Conservation (phyloP, 2,329 filamentous ascomycete species). For the Diaporthe sp. region DNA sequence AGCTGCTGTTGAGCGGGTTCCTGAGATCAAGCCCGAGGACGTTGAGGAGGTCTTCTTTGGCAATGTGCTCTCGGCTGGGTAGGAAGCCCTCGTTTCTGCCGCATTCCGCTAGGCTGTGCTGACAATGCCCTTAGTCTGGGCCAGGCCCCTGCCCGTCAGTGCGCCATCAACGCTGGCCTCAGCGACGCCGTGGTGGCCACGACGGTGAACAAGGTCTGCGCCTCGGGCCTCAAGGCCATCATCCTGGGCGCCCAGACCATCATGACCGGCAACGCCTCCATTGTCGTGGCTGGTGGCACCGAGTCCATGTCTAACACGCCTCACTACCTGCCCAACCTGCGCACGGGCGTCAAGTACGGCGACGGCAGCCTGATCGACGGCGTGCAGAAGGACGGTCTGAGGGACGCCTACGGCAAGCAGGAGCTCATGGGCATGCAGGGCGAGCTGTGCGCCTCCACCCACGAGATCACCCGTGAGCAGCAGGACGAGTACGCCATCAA, state of each 20-base stretch:
- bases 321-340: constrained; percentile 91
- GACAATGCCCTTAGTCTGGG: constrained; percentile 74
- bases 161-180: constrained; percentile 89
- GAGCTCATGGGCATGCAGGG: constrained; percentile 96
- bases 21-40: constrained; percentile 87
- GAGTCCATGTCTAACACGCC: constrained; percentile 99
- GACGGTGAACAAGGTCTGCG: constrained; percentile 99
- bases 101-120: constrained; percentile 15
- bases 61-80: constrained; percentile 98
- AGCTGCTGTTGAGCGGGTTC: constrained; percentile 86
- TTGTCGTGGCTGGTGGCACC: constrained; percentile 93
- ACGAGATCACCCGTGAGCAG: constrained; percentile 83
- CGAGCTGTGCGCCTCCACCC: constrained; percentile 91
- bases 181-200: constrained; percentile 84
- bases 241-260: constrained; percentile 97
- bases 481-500: constrained; percentile 97
- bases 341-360: constrained; percentile 93
- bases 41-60: constrained; percentile 98
- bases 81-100: constrained; percentile 49
- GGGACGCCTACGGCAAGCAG: constrained; percentile 90
- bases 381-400: constrained; percentile 93
- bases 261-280: constrained; percentile 92
- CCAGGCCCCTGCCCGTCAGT: constrained; percentile 96
- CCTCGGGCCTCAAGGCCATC: constrained; percentile 93
- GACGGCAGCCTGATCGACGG: constrained; percentile 91